phyloP scores from a whole-genome alignment of 1,284 basidiomycete species.

The Malassezia sympodialis region DNA sequence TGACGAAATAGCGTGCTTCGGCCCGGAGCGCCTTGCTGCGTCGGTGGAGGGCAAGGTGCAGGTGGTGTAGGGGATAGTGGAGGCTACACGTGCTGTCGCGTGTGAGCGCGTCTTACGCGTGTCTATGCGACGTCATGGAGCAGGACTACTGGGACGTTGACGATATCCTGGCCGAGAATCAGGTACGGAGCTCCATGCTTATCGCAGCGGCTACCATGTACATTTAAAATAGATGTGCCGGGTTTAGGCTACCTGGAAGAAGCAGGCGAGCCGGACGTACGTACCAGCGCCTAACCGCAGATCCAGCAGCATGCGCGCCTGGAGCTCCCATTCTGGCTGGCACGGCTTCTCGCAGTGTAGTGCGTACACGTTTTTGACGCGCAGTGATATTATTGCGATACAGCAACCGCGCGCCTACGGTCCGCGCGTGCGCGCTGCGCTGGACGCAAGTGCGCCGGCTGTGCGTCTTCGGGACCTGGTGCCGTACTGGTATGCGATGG shows the following conservation, averaged over 20 bases:
- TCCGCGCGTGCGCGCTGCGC: slow-evolving; percentile 32
- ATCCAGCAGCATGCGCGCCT: slow-evolving; percentile 34
- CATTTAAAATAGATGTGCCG: slow-evolving; percentile 38
- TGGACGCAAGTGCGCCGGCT: slow-evolving; percentile 35
- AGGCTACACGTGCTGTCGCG: background rate
- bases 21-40: background rate
- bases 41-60: background rate
- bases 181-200: slow-evolving; percentile 1
- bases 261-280: slow-evolving; percentile 22
- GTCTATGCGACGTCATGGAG: slow-evolving; percentile 23
- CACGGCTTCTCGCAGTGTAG: slow-evolving; percentile 39
- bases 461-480: slow-evolving; percentile 36
- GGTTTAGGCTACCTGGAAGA: slow-evolving; percentile 40
- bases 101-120: background rate
- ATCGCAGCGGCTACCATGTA: slow-evolving; percentile 32
- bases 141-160: slow-evolving; percentile 42
- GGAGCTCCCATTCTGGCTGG: slow-evolving; percentile 45
- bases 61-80: background rate
- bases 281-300: slow-evolving; percentile 14
- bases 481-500: slow-evolving; percentile 43
- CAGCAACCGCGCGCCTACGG: slow-evolving; percentile 38
- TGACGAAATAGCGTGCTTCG: slow-evolving; percentile 58
- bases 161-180: slow-evolving; percentile 34
- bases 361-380: slow-evolving; percentile 12
- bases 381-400: slow-evolving; percentile 35